Base-by-base conservation (phyloP, 495 filamentous ascomycete genomes). In the Xylaria venustula region DNA sequence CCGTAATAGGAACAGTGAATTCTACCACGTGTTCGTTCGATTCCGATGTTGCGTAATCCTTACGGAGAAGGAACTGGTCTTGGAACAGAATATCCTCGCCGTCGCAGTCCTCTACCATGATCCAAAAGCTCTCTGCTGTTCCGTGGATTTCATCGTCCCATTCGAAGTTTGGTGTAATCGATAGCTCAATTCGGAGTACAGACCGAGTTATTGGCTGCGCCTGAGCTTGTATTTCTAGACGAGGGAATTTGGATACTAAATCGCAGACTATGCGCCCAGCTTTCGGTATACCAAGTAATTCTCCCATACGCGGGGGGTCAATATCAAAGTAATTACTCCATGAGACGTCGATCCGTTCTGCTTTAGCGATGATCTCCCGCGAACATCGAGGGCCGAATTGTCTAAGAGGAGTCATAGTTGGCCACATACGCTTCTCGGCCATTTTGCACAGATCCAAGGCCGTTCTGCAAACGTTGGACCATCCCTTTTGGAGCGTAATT, bases 391-490 rank as follows among this genome's bases (percentile, higher is more conserved):
- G 86, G 26, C 58, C 50, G 70, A 97, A 98, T 67, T 99, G 94
- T 40, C 95, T 82, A 8, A 99, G 83, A 7, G 94, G 94, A 19
- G 91, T 89, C 94, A 98, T 98, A 20, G 93, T 97, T 6, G 92
- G 93, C 94, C 94, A 99, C 94, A 98, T 98, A 23, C 95, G 82
- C 81, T 95, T 96, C 79, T 99, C 94, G 2, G 93, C 93, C 93
- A 96, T 98, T 77, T 99, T 99, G 77, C 94, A 99, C 40, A 99
- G 80, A 65, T 97, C 91, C 32, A 99, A 81, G 5, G 95, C 92
- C 60, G 88, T 90, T 77, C 93, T 96, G 8, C 94, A 90, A 12
- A 98, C 95, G 14, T 88, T 90, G 7, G 95, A 84, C 94, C 93
- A 99, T 17, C 93, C 93, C 73, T 97, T 96, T 80, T 92, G 96